These are phyloP conservation scores for Saccharomyces eubayanus DNA, from an alignment of 805 yeast species.

Conservation along the genomic window DNA sequence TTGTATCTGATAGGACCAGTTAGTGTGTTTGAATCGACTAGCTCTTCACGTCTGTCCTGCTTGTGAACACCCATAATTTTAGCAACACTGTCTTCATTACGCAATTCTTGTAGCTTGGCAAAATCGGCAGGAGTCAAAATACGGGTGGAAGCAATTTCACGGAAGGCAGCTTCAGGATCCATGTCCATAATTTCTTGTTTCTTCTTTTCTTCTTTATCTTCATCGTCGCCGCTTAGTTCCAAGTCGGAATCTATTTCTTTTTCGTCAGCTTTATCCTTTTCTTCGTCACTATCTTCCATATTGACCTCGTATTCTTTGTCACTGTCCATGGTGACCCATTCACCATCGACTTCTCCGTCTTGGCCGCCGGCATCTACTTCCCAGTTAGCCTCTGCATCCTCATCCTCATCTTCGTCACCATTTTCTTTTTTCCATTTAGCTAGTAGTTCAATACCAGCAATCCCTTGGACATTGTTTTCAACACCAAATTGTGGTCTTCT, in stretches of 20 bases:
- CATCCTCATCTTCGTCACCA: conserved; percentile 45
- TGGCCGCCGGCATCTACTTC: conserved; percentile 32
- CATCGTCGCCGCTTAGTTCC: conserved; percentile 24
- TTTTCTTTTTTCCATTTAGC: conserved; percentile 64
- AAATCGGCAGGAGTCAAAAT: conserved; percentile 96
- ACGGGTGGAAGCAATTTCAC: conserved; percentile 58
- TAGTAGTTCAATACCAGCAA: conserved; percentile 86
- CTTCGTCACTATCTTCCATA: conserved; percentile 43
- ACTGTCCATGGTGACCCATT: conserved; percentile 84
- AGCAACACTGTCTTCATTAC: conserved; percentile 76
- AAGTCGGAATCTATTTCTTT: conserved; percentile 43
- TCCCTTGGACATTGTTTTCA: conserved; percentile 57
- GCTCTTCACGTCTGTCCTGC: conserved; percentile 58
- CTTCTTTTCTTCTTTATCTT: conserved; percentile 13
- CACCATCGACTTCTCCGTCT: conserved; percentile 63
- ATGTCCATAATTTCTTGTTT: conserved; percentile 24
- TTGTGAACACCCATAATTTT: conserved; percentile 53
- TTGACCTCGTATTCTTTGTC: conserved; percentile 63
- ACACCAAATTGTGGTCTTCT: conserved; percentile 60
- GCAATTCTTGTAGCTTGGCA: conserved; percentile 85
- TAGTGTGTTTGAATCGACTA: conserved; percentile 69
- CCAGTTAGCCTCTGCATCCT: conserved; percentile 53
- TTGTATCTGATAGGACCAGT: conserved; percentile 71
- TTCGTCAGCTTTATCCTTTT: conserved; percentile 34
- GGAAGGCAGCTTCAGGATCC: conserved; percentile 36